Base-by-base conservation (phyloP, 345 rosid genomes). In the Theobroma cacao region DNA sequence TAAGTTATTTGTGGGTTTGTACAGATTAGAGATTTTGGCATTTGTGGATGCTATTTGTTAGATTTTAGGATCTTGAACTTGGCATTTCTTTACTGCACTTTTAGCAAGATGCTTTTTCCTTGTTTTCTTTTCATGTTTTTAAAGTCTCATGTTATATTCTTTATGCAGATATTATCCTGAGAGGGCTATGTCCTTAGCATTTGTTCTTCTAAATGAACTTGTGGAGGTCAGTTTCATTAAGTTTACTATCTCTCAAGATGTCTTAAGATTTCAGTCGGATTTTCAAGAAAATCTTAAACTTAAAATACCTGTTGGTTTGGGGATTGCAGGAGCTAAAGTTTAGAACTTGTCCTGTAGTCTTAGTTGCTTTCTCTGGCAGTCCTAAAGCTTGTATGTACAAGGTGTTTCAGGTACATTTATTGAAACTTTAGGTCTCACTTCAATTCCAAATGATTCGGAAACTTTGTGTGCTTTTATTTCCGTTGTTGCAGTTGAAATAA, bases 341-440 rank as follows among this genome's bases (percentile, higher is more conserved):
- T 15, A 85, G 85, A 85, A 88, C 94, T 43, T 88, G 93, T 83
- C 97, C 99, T 18, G 85, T 92, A 67, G 89, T 92, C 78, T 90
- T 94, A 80, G 86, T 89, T 41, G 90, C 98, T 33, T 81, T 96
- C 81, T 96, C 98, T 80, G 98, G 95, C 1, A 93, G 93, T 85
- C 79, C 97, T 1, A 94, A 96, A 85, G 97, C 98, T 79, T 94
- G 97, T 82, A 84, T 92, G 98, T 88, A 90, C 87, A 92, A 96
- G 88, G 91, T 89, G 31, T 85, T 90, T 72, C 97, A 96, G 97
- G 99, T 83, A 84, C 5, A 65, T 28, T 63, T 40, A 31, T 22
- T 48, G 66, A 63, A 50, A 31, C 40, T 72, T 33, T 30, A 40
- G 18, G 26, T 50, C 45, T 77, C 74, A 31, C 69, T 30, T 1